A percentile compares a stretch with the other conserved stretches of the same genome.
phyloP scores from a whole-genome alignment of 2,329 filamentous ascomycete genomes.

The Apiospora saccharicola region DNA sequence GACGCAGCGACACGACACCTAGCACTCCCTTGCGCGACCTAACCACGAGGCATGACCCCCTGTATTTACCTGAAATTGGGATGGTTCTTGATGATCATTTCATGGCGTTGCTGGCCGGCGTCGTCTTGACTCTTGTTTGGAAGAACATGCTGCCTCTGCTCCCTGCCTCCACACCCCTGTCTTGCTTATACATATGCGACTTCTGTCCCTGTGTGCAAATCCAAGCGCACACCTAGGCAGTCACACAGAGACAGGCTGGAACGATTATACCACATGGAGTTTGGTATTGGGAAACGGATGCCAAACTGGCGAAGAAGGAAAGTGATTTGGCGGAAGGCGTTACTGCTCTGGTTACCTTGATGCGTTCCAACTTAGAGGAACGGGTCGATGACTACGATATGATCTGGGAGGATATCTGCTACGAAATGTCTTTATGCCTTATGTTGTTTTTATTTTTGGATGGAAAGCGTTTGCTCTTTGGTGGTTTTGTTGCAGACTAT shows the following conservation, averaged over 20 bases:
- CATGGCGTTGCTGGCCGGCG: slow-evolving; percentile 11
- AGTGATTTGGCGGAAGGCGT: slow-evolving; percentile 6
- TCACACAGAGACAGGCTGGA: not conserved
- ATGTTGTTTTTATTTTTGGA: slow-evolving; percentile 6
- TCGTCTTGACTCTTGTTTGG: not conserved
- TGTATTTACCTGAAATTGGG: not conserved
- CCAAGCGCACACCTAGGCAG: not conserved
- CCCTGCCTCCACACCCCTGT: not conserved
- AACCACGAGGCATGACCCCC: not conserved
- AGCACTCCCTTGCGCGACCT: not conserved
- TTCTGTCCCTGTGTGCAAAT: not conserved
- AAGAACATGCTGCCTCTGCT: not conserved
- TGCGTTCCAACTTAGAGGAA: slow-evolving; percentile 15
- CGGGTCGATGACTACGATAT: slow-evolving; percentile 1
- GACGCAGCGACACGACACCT: not conserved
- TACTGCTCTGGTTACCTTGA: not conserved
- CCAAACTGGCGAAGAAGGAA: not conserved
- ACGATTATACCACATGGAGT: slow-evolving; percentile 13
- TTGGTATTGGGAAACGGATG: not conserved
- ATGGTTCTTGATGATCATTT: slow-evolving; percentile 7
- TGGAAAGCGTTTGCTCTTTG: slow-evolving; percentile 10
- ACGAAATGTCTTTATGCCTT: slow-evolving; percentile 20
- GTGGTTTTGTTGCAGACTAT: slow-evolving; percentile 8
- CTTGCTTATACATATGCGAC: not conserved
- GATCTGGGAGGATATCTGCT: slow-evolving; percentile 15